Evolutionary conservation across 768 basidiomycete genomes (phyloP), one percentile per base, ranked within the genome.

Genomic region (Cystofilobasidium bisporidii): DNA sequence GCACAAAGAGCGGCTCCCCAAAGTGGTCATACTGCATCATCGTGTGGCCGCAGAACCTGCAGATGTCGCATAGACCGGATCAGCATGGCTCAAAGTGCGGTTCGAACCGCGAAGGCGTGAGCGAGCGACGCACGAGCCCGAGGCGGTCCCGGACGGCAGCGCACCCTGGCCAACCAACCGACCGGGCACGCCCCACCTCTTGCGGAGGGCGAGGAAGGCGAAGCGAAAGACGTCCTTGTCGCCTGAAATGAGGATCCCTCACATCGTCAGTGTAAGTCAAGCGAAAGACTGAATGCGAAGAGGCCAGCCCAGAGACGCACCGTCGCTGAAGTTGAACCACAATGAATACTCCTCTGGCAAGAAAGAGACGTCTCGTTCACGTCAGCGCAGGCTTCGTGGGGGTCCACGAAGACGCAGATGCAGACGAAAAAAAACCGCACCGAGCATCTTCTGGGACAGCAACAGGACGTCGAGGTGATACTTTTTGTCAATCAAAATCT

Each of bases 111-210:
- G 65, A 50, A 67, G 71, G 22, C 22, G 12, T 3, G 30, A 28
- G 28, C 30, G 30, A 28, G 32, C 15, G 50, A 30, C 53, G 53
- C n/a, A 45, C 41, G 18, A 20, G 32, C 57, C 63, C 20, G 32
- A 45, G 15, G 62, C 76, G 41, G 72, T 75, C 33, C 66, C 73
- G 22, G 58, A 65, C 1, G 79, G 78, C n/a, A 80, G 69, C 6
- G 72, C 77, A 0, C 74, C 80, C 0, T 78, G 74, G 5, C 77
- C 77, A 41, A 81, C 76, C 70, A 77, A 78, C 9, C 78, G 75
- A 1, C 80, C 79, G 0, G 80, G 80, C 3, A 79, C 76, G 3
- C 76, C 79, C 80, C 80, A 81, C 22, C 80, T 74, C 63, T 81
- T 81, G 5, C 79, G 70, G 0, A 81, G 72, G 0, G 77, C 76